Base-by-base conservation (phyloP, 2,329 filamentous ascomycete species). In the Alternaria brassicicola region DNA sequence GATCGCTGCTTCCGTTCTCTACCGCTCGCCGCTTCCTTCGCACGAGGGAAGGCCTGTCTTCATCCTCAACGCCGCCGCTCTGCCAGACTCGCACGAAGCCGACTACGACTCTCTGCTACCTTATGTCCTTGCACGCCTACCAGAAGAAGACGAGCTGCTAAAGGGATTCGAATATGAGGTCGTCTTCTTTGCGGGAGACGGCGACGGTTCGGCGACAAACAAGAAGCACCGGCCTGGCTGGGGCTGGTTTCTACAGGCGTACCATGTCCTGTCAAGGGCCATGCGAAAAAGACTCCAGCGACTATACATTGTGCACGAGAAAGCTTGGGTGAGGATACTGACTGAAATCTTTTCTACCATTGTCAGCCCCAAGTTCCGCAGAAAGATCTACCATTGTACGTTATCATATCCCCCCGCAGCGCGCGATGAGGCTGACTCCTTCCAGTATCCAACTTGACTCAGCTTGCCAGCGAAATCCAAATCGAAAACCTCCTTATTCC, bases 211-310 rank as follows among this genome's bases (percentile, higher is more conserved):
- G 45, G 76, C 74, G 13, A 80, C 79, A 9, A 71, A 74, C 39
- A 84, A 80, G 71, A 84, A 82, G 71, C 77, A 77, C 49, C 67
- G 79, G 42, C 83, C 84, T 1, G 81, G 81, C 25, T 83, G 82
- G 78, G 82, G 82, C 36, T 86, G 84, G 84, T 85, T 84, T 62
- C 72, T 86, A 49, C 83, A 85, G 64, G 83, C 83, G 15, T 86
- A 86, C 71, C 82, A 85, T 66, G 78, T 85, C 59, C 77, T 86
- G 50, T 81, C 81, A 31, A 74, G 84, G 59, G 83, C 83, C 4
- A 82, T 83, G 69, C 78, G 83, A 57, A 86, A 86, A 76, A 78
- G 82, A 57, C 76, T 86, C 55, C 81, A 84, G 68, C 82, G 79
- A 67, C 76, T 86, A 39, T 86, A 84, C 71, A 83, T 86, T 66